phyloP scores from a whole-genome alignment of 179 eudicot species.

The Beta lomatogona region DNA sequence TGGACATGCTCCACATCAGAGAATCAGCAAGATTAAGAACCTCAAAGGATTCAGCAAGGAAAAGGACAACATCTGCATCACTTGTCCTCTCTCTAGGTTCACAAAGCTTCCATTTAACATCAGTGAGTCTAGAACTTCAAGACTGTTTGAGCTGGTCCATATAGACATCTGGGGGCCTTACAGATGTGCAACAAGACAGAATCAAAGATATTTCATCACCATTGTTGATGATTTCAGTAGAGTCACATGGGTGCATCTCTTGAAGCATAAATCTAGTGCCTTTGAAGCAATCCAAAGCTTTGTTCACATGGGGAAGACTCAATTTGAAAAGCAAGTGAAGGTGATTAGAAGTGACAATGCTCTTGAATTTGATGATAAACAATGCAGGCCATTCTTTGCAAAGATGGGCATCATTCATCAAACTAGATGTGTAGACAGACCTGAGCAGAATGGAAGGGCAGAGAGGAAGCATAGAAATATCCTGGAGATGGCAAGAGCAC shows the following conservation, averaged over 20 bases:
- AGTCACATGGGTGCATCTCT: neutral
- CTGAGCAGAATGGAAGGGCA: neutral
- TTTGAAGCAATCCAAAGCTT: neutral
- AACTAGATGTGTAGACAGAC: neutral
- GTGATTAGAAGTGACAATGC: neutral
- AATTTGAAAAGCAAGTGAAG: neutral
- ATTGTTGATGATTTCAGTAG: neutral
- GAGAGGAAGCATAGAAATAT: neutral
- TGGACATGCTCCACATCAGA: too few relatives aligned
- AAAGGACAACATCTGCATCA: neutral
- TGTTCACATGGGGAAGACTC: too few relatives aligned
- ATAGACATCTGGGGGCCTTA: neutral
- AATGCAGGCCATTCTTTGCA: neutral
- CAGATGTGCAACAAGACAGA: neutral
- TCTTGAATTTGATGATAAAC: neutral
- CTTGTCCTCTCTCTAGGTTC: neutral
- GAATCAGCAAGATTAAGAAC: too few relatives aligned
- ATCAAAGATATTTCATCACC: conserved; percentile 3
- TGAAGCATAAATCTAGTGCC: neutral
- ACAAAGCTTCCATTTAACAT: neutral
- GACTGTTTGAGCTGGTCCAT: neutral
- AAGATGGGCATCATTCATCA: neutral
- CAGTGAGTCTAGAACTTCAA: neutral
- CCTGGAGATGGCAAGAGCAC: too few relatives aligned
- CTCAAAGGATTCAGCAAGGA: too few relatives aligned